Percentiles rank a stretch among this genome's conserved stretches.
Conservation (phyloP, 2,329 filamentous ascomycete genomes). For the Apiospora rasikravindrae region DNA sequence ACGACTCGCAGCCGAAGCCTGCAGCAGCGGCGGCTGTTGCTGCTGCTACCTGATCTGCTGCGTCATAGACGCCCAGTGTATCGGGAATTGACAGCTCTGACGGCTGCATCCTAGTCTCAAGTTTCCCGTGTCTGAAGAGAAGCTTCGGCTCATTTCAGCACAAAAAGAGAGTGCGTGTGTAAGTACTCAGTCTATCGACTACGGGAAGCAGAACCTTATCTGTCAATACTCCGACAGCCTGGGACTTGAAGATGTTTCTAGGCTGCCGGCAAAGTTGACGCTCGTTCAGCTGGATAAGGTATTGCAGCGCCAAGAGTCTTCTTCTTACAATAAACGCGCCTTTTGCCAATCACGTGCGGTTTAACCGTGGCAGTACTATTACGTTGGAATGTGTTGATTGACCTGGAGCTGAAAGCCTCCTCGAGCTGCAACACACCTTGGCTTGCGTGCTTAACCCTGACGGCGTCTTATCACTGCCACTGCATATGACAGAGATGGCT, state of each 20-base stretch:
- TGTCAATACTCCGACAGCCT: background rate
- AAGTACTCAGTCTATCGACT: background rate
- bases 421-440: background rate
- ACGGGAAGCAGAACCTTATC: background rate
- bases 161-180: background rate
- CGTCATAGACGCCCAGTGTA: background rate
- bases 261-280: background rate
- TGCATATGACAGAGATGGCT: background rate
- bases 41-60: background rate
- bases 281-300: background rate
- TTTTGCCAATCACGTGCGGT: background rate
- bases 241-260: background rate
- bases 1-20: background rate
- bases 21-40: background rate
- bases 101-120: background rate
- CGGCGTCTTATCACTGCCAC: background rate
- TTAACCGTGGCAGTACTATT: background rate
- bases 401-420: background rate
- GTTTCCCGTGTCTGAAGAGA: background rate
- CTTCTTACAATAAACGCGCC: background rate
- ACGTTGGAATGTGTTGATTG: background rate
- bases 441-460: background rate
- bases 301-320: background rate
- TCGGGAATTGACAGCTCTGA: background rate
- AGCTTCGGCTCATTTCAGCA: background rate